These are phyloP conservation scores for Hypericum perforatum DNA, from an alignment of 345 rosid genomes.

Conservation along the genomic window DNA sequence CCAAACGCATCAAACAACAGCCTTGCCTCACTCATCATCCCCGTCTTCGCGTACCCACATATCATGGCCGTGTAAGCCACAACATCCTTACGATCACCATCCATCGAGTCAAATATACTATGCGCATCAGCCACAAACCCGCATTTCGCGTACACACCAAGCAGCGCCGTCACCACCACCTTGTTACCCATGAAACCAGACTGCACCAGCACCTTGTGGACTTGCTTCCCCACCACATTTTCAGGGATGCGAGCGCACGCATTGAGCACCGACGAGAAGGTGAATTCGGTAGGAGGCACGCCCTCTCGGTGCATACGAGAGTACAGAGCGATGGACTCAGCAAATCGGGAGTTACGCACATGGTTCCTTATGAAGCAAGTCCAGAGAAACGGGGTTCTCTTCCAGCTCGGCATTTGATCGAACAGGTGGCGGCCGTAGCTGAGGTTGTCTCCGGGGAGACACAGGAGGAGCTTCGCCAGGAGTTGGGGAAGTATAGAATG, in stretches of 20 bases:
- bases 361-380: conserved; percentile 1
- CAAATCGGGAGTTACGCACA: background rate
- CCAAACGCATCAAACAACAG: background rate
- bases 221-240: background rate
- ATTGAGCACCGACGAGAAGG: conserved; percentile 1
- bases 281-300: background rate
- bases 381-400: conserved; percentile 2
- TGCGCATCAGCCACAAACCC: background rate
- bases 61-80: background rate
- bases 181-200: background rate
- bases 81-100: background rate
- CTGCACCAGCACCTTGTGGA: background rate
- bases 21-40: conserved; percentile 2
- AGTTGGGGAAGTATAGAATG: background rate
- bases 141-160: background rate
- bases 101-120: background rate
- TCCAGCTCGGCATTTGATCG: conserved; percentile 1
- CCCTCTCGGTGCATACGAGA: background rate
- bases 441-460: background rate
- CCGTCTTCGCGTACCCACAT: background rate
- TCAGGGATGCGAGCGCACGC: background rate
- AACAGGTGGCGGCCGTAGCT: background rate
- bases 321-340: background rate
- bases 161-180: background rate
- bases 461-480: background rate